Evolutionary conservation across 805 yeast genomes (phyloP), one percentile per base, ranked within the genome.

Genomic region (Monosporozyma unispora): DNA sequence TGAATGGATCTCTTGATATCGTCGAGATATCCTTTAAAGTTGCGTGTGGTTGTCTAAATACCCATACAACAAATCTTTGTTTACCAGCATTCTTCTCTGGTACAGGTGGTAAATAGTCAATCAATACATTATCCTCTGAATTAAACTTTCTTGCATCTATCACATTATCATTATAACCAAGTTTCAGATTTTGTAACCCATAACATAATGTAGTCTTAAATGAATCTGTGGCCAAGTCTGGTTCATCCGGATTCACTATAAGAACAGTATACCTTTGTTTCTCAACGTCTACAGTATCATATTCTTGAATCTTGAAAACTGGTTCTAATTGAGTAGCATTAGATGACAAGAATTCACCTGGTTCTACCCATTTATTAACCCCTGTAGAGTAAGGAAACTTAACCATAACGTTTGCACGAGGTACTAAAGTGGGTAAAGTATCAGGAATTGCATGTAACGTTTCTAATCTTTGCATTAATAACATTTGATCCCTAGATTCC

Each of bases 381-480:
- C 77, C 75, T 4, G 79, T 72, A 53, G 80, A 80, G 61, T 82
- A 86, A 4, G 89, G 82, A 62, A 90, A 90, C 68, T 80, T 81
- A 43, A 93, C 61, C 43, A 78, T 73, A 5, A 91, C 86, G 47
- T 85, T 88, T 16, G 79, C 91, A 54, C 75, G 70, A 18, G 98
- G 98, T 9, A 77, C 82, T 50, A 93, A 68, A 2, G 97, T 89
- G 25, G 97, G 93, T 66, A 93, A 64, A 3, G 98, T 90, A 64
- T 93, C 99, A 14, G 99, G 99, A 51, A 93, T 86, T 41, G 87
- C 87, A 41, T 77, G 77, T 57, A 88, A 70, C 50, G 84, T 81
- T 70, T 93, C 99, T 48, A 93, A 69, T 71, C 98, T 81, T 71
- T 93, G 97, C 93, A 93, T 87, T 48, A 83, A 72, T 47, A 87